These are phyloP conservation scores for Gelatoporia subvermispora DNA, from an alignment of 768 basidiomycete species.

Conservation along the genomic window DNA sequence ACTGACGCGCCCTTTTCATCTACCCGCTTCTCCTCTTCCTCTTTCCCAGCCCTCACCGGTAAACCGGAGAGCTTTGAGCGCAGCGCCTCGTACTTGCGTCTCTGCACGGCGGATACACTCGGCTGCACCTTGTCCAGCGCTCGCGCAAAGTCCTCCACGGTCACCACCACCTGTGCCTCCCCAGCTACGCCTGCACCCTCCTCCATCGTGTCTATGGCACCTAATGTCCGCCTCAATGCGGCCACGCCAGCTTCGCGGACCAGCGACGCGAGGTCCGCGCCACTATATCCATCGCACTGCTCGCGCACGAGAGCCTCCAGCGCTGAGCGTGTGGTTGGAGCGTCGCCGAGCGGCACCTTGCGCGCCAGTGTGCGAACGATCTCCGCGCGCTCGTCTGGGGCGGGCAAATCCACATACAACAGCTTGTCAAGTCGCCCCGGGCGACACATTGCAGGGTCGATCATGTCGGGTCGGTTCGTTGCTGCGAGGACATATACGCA, in stretches of 20 bases:
- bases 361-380: conserved; percentile 75
- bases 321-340: conserved; percentile 1
- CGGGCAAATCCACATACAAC: conserved; percentile 87
- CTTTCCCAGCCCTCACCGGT: conserved; percentile 32
- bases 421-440: conserved; percentile 93
- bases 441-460: conserved; percentile 97
- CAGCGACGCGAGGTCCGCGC: conserved; percentile 85
- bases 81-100: conserved; percentile 77
- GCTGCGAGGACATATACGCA: conserved; percentile 92
- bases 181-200: conserved; percentile 17
- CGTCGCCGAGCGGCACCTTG: conserved; percentile 59
- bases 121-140: conserved; percentile 82
- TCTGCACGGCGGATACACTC: conserved; percentile 78
- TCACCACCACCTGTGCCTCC: conserved; percentile 40
- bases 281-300: conserved; percentile 83
- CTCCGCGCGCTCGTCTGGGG: conserved; percentile 68
- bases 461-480: conserved; percentile 95
- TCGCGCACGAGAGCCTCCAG: conserved; percentile 50
- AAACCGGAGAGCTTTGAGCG: conserved; percentile 81
- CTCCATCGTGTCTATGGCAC: conserved; percentile 62
- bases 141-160: conserved; percentile 58
- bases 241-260: conserved; percentile 86
- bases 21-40: conserved; percentile 10
- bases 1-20: background rate
- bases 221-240: conserved; percentile 68